These are phyloP conservation scores for Alternaria metachromatica DNA, from an alignment of 2,329 filamentous ascomycete genomes.

Conservation along the genomic window DNA sequence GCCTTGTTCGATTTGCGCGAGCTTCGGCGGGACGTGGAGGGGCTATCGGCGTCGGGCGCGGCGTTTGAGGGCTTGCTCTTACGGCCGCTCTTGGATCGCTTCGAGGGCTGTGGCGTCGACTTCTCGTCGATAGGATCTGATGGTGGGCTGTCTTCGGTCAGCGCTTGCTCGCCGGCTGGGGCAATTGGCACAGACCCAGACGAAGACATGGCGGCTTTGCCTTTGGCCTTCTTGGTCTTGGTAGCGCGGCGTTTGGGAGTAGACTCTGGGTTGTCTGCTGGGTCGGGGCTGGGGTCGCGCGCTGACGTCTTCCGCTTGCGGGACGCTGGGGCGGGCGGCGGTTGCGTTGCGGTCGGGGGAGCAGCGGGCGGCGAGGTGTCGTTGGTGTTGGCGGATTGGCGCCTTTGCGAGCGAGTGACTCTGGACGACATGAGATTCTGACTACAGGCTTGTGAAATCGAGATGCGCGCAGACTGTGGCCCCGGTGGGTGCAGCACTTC, in stretches of 20 bases:
- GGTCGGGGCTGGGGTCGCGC: slow-evolving; percentile 53
- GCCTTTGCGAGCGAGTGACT: slow-evolving; percentile 93
- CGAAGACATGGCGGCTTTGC: slow-evolving; percentile 72
- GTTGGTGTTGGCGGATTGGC: slow-evolving; percentile 70
- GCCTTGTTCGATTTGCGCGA: slow-evolving; percentile 48
- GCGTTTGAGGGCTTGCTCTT: slow-evolving; percentile 59
- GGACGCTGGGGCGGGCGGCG: slow-evolving; percentile 55
- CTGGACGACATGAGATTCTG: slow-evolving; percentile 89
- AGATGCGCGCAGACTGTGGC: slow-evolving; percentile 40
- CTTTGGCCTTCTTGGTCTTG: slow-evolving; percentile 68
- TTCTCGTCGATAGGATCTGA: slow-evolving; percentile 69
- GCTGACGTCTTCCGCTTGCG: slow-evolving; percentile 79
- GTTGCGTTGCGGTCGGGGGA: slow-evolving; percentile 52
- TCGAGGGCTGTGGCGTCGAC: slow-evolving; percentile 66
- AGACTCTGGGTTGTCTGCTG: slow-evolving; percentile 47
- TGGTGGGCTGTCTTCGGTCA: slow-evolving; percentile 60
- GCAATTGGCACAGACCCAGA: slow-evolving; percentile 62
- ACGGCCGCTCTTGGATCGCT: slow-evolving; percentile 76
- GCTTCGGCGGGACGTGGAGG: slow-evolving; percentile 41
- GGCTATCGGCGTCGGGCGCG: slow-evolving; percentile 26
- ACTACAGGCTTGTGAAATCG: slow-evolving; percentile 33
- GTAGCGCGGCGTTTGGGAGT: slow-evolving; percentile 46
- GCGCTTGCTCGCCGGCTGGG: slow-evolving; percentile 9
- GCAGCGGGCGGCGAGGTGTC: slow-evolving; percentile 41
- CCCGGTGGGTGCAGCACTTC: slow-evolving; percentile 36